Percentiles rank a stretch among this genome's conserved stretches.
These are phyloP conservation scores for Chaetomiaceae sp. DNA, from an alignment of 2,329 filamentous ascomycete species.

Conservation along the genomic window DNA sequence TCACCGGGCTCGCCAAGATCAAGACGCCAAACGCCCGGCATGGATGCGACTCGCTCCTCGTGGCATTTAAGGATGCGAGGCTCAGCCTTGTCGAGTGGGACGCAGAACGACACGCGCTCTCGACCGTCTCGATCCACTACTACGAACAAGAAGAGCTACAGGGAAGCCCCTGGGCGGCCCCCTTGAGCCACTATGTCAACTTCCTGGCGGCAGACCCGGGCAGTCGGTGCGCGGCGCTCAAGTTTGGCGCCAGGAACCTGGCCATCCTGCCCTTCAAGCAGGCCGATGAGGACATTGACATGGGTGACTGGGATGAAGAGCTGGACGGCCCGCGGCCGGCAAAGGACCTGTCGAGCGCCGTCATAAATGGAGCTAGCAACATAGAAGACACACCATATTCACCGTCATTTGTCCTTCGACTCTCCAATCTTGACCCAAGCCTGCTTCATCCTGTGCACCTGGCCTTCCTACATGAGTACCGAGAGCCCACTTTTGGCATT, in stretches of 20 bases:
- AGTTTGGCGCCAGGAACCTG: constrained; percentile 82
- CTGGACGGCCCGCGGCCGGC: constrained; percentile 62
- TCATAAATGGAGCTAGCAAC: constrained; percentile 42
- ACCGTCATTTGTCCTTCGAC: constrained; percentile 86
- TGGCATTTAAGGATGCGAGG: constrained; percentile 87
- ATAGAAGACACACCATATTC: constrained; percentile 70
- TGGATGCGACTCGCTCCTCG: constrained; percentile 75
- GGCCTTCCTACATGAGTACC: constrained; percentile 91
- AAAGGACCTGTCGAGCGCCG: constrained; percentile 40
- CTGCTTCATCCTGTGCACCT: constrained; percentile 87
- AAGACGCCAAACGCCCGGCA: constrained; percentile 68
- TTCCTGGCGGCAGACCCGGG: constrained; percentile 84
- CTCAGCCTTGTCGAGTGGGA: constrained; percentile 94
- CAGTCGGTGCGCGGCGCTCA: constrained; percentile 88
- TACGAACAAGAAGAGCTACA: constrained; percentile 92
- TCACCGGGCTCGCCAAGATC: constrained; percentile 77
- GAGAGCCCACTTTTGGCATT: constrained; percentile 95
- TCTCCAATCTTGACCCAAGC: constrained; percentile 81
- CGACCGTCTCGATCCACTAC: constrained; percentile 92
- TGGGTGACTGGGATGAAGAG: constrained; percentile 86
- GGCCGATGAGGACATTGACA: constrained; percentile 78
- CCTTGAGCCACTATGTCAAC: constrained; percentile 70
- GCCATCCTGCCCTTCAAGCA: constrained; percentile 93
- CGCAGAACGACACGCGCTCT: constrained; percentile 68
- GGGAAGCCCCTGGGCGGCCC: constrained; percentile 74